Conservation (phyloP, 495 filamentous ascomycete species). For the Lasiosphaeria ovina region DNA sequence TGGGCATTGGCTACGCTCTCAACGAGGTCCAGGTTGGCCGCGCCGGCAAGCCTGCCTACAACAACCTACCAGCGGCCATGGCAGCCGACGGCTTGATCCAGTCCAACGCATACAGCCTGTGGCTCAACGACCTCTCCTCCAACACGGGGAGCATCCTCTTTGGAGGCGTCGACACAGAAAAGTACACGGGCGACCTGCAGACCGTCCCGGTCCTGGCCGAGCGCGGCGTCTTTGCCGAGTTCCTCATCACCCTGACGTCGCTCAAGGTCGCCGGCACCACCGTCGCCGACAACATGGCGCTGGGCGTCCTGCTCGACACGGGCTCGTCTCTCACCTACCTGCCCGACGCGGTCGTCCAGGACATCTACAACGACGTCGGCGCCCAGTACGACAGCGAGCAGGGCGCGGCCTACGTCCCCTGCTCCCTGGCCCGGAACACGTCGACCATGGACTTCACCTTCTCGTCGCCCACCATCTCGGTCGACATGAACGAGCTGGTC, state of each 20-base stretch:
- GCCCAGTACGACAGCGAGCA: constrained; percentile 59
- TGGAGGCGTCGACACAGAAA: constrained; percentile 82
- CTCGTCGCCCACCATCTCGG: constrained; percentile 62
- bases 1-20: constrained; percentile 83
- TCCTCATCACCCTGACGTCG: constrained; percentile 75
- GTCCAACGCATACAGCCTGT: constrained; percentile 82
- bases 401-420: constrained; percentile 69
- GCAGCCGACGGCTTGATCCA: constrained; percentile 67
- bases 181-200: constrained; percentile 67
- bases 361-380: constrained; percentile 62
- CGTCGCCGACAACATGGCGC: constrained; percentile 54
- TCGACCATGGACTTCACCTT: constrained; percentile 69
- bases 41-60: constrained; percentile 59
- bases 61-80: constrained; percentile 77
- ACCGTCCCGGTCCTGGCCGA: constrained; percentile 72
- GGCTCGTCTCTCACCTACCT: constrained; percentile 88
- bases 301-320: constrained; percentile 84
- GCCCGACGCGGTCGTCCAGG: constrained; percentile 62
- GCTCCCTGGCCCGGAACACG: constrained; percentile 58
- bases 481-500: constrained; percentile 75
- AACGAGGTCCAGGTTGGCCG: constrained; percentile 78
- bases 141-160: constrained; percentile 83
- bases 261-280: constrained; percentile 43
- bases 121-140: constrained; percentile 79
- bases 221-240: constrained; percentile 62